Evolutionary conservation across 441 rosid genomes (phyloP).

Genomic region (Pelargonium citronellum): DNA sequence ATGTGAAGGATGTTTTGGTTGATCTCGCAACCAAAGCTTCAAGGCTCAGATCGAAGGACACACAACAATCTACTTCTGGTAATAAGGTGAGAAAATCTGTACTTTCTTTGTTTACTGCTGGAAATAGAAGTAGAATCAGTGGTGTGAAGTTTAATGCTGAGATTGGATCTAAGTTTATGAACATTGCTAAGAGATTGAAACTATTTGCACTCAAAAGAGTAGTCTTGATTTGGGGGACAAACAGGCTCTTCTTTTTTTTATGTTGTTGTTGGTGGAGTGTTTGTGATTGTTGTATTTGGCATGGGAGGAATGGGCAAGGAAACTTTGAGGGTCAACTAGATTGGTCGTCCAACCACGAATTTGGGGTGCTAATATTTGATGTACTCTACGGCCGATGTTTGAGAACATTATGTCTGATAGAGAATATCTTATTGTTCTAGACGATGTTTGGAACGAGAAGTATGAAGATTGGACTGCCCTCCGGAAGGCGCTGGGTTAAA

Average conservation of each 20-base stretch:
- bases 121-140: not conserved
- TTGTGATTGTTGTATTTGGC: constrained; percentile 9
- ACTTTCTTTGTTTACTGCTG: not conserved
- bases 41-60: not conserved
- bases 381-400: not conserved
- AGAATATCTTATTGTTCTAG: constrained; percentile 8
- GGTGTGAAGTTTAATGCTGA: not conserved
- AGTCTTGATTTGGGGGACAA: not conserved
- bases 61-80: not conserved
- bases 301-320: constrained; percentile 20
- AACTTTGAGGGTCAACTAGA: constrained; percentile 6
- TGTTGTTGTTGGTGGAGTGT: not conserved
- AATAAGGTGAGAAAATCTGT: not conserved
- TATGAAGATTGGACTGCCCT: not conserved
- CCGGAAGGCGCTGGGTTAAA: not conserved
- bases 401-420: not conserved
- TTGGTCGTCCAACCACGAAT: not conserved
- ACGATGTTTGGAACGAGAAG: constrained; percentile 18
- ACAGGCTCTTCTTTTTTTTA: not conserved
- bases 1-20: not conserved
- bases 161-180: not conserved
- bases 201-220: not conserved
- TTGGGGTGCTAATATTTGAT: not conserved
- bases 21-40: too few species aligned
- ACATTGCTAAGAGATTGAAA: not conserved